Conservation (phyloP, 1,139 yeast genomes). For the Suhomyces atakaporum region DNA sequence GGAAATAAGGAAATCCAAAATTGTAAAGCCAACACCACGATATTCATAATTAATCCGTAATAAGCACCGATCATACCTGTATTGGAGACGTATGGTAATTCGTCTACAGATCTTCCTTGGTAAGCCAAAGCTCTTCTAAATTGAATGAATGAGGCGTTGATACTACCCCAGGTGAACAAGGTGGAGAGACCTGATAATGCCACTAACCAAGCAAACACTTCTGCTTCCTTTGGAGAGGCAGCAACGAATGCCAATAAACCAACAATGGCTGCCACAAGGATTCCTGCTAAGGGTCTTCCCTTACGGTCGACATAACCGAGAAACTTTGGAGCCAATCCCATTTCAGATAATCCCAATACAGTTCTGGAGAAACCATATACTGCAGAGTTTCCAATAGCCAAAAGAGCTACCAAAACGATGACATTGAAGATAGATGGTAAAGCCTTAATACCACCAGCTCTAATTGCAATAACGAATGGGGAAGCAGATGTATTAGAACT, state of each 20-base stretch:
- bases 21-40: slow-evolving; percentile 40
- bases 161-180: slow-evolving; percentile 45
- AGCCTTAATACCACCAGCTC: slow-evolving; percentile 50
- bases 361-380: slow-evolving; percentile 49
- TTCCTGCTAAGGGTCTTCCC: slow-evolving; percentile 47
- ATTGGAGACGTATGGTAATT: slow-evolving; percentile 40
- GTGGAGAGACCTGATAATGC: slow-evolving; percentile 46
- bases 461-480: slow-evolving; percentile 62
- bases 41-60: slow-evolving; percentile 34
- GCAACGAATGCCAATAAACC: slow-evolving; percentile 44
- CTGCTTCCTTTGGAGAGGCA: slow-evolving; percentile 39
- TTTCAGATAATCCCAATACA: slow-evolving; percentile 41
- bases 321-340: slow-evolving; percentile 41
- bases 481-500: slow-evolving; percentile 39
- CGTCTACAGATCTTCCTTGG: slow-evolving; percentile 32
- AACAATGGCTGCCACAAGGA: slow-evolving; percentile 33
- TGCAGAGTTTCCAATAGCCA: slow-evolving; percentile 48
- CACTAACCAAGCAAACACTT: slow-evolving; percentile 44
- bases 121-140: slow-evolving; percentile 39
- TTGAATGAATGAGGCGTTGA: slow-evolving; percentile 39
- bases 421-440: slow-evolving; percentile 49
- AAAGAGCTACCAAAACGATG: slow-evolving; percentile 41
- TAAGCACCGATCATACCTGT: slow-evolving; percentile 43
- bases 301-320: slow-evolving; percentile 40
- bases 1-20: slow-evolving; percentile 48